Evolutionary conservation across 345 rosid genomes (phyloP).

Genomic region (Ceriops zippeliana): DNA sequence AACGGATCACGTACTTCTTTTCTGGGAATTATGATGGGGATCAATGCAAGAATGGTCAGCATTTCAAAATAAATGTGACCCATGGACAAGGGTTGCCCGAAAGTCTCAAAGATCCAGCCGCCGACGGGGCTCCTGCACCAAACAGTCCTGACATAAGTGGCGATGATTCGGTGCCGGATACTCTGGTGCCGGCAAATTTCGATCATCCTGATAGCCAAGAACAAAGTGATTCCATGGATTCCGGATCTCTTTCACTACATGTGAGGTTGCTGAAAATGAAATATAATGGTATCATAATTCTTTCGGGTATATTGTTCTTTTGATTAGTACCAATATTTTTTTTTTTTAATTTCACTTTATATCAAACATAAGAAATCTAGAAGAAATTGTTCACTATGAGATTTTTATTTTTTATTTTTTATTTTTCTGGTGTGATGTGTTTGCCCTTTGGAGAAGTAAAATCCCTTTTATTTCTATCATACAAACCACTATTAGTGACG

Average conservation of each 20-base stretch:
- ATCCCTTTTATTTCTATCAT: too few species aligned
- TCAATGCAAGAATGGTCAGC: slow-evolving; percentile 70
- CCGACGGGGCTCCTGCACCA: slow-evolving; percentile 59
- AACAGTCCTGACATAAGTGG: slow-evolving; percentile 41
- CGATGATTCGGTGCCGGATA: slow-evolving; percentile 70
- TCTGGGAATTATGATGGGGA: slow-evolving; percentile 86
- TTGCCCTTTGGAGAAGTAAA: too few species aligned
- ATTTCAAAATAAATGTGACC: slow-evolving; percentile 60
- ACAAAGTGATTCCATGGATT: slow-evolving; percentile 29
- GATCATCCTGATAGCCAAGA: slow-evolving; percentile 49
- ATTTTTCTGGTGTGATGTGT: too few species aligned
- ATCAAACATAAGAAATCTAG: too few species aligned
- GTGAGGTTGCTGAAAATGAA: slow-evolving; percentile 3
- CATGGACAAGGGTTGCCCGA: slow-evolving; percentile 79
- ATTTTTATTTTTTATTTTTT: too few species aligned
- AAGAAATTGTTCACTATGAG: too few species aligned
- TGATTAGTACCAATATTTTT: too few species aligned
- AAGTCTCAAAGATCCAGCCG: slow-evolving; percentile 33
- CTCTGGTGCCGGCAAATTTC: slow-evolving; percentile 63
- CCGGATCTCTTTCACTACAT: slow-evolving; percentile 31
- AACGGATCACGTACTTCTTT: slow-evolving; percentile 73
- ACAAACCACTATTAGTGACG: too few species aligned
- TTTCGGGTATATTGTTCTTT: too few species aligned
- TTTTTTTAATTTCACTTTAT: too few species aligned
- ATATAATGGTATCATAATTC: slow-evolving; percentile 1